Conservation (phyloP, 768 basidiomycete species). For the Termitomyces heimii region DNA sequence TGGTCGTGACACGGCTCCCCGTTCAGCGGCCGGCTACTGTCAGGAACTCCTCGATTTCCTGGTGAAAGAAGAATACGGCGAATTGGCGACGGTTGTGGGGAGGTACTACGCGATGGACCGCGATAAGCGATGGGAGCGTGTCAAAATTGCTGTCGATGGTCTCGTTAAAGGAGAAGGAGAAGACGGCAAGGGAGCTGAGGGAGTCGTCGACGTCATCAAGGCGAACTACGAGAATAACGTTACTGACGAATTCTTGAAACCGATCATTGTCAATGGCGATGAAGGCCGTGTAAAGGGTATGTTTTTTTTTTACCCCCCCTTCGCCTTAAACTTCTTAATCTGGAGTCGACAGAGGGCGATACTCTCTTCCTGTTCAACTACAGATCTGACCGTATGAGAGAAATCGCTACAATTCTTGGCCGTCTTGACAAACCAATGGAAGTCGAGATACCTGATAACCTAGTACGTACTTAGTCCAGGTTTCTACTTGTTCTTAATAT, state of each 20-base stretch:
- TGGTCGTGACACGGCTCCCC: constrained; percentile 90
- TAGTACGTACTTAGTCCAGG: constrained; percentile 40
- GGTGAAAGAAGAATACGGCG: constrained; percentile 69
- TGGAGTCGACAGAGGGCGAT: constrained; percentile 54
- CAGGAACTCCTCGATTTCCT: constrained; percentile 75
- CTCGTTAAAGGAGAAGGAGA: constrained; percentile 69
- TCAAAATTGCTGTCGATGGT: constrained; percentile 86
- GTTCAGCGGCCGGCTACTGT: constrained; percentile 73
- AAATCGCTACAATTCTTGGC: constrained; percentile 80
- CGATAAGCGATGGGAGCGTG: constrained; percentile 93
- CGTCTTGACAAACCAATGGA: constrained; percentile 81
- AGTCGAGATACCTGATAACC: constrained; percentile 69
- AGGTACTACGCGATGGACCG: constrained; percentile 97
- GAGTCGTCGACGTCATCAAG: constrained; percentile 40
- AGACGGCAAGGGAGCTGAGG: constrained; percentile 41
- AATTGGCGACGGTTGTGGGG: constrained; percentile 81
- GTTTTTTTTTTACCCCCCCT: constrained; percentile 2
- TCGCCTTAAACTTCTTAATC: not conserved
- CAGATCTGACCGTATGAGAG: constrained; percentile 93
- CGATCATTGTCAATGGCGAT: constrained; percentile 80
- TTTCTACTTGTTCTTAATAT: not conserved
- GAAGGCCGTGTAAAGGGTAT: constrained; percentile 77
- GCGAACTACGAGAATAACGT: constrained; percentile 77
- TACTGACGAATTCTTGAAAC: constrained; percentile 95
- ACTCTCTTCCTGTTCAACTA: constrained; percentile 98